phyloP scores from a whole-genome alignment of 2,329 filamentous ascomycete genomes.

The Neofusicoccum sp. region DNA sequence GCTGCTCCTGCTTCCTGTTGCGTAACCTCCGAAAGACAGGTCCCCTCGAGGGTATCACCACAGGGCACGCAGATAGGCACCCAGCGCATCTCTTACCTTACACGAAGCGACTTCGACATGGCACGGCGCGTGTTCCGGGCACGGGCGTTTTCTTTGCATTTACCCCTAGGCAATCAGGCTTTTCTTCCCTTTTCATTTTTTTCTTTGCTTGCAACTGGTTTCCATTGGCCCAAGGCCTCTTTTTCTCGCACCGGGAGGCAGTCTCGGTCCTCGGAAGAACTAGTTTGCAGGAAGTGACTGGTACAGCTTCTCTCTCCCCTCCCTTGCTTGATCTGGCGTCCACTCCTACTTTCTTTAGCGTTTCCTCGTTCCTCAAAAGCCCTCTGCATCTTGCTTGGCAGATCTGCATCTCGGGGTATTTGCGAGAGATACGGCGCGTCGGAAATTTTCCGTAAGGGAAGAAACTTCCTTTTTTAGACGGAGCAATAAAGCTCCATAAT shows the following conservation, averaged over 20 bases:
- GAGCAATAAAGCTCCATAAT: neutral
- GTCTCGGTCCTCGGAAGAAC: too few species aligned
- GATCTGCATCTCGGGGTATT: neutral
- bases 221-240: too few species aligned
- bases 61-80: neutral
- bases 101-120: neutral
- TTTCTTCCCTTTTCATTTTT: neutral
- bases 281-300: too few species aligned
- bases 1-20: neutral
- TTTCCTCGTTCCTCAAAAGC: too few species aligned
- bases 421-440: neutral
- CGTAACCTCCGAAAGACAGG: constrained; percentile 1
- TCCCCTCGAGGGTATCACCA: neutral
- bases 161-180: neutral
- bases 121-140: neutral
- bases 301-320: too few species aligned
- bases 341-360: too few species aligned
- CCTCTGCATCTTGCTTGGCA: neutral
- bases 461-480: neutral
- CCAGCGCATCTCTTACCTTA: neutral
- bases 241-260: too few species aligned
- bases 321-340: too few species aligned
- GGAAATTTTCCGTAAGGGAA: neutral
- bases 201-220: neutral
- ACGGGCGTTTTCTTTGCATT: neutral